A percentile compares a stretch with the other conserved stretches of the same genome.
phyloP scores from a whole-genome alignment of 2,329 filamentous ascomycete species.

The Phoma herbarum region DNA sequence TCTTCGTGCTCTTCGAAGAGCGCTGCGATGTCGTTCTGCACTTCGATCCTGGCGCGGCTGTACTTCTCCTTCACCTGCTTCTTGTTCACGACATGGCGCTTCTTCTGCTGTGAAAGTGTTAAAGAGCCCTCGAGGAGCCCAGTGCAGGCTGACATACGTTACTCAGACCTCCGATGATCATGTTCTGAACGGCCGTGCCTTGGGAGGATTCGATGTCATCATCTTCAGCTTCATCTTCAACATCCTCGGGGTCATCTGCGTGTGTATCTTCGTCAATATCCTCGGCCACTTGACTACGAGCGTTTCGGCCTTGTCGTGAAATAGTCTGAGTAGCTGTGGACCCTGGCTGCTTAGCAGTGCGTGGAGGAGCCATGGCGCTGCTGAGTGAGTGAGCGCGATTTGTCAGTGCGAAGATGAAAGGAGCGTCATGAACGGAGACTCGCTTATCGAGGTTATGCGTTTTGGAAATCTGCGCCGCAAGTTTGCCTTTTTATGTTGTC shows the following conservation, averaged over 20 bases:
- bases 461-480: background rate
- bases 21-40: slow-evolving; percentile 30
- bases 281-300: slow-evolving; percentile 18
- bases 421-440: slow-evolving; percentile 8
- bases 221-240: slow-evolving; percentile 9
- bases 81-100: slow-evolving; percentile 33
- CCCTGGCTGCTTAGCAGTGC: slow-evolving; percentile 21
- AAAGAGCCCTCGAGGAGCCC: background rate
- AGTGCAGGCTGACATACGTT: slow-evolving; percentile 41
- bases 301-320: slow-evolving; percentile 23
- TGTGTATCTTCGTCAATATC: slow-evolving; percentile 9
- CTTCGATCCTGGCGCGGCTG: slow-evolving; percentile 11
- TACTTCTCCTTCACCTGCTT: slow-evolving; percentile 34
- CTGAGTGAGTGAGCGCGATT: slow-evolving; percentile 21
- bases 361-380: slow-evolving; percentile 28
- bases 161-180: slow-evolving; percentile 35
- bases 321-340: slow-evolving; percentile 8
- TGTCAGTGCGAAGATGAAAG: slow-evolving; percentile 23
- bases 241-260: slow-evolving; percentile 17
- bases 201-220: slow-evolving; percentile 20
- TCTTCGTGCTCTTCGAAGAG: slow-evolving; percentile 39
- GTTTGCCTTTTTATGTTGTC: slow-evolving; percentile 1
- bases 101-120: slow-evolving; percentile 35
- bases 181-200: slow-evolving; percentile 22
- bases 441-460: background rate